These are phyloP conservation scores for Marchantia polymorpha DNA, from an alignment of 225 moss, liverwort and hornwort genomes.

Conservation along the genomic window DNA sequence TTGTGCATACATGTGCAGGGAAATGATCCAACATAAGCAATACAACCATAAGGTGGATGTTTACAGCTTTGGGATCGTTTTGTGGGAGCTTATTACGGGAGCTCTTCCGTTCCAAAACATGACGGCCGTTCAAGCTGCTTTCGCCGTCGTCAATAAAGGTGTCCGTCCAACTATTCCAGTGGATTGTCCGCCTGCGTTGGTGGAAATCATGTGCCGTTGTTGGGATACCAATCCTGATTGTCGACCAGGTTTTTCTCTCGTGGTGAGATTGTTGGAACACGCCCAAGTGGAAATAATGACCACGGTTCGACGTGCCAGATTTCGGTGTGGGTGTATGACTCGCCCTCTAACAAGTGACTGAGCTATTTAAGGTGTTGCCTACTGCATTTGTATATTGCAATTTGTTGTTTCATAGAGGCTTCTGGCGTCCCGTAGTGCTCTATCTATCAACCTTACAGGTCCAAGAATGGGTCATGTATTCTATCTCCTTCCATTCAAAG, in stretches of 20 bases:
- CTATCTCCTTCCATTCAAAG: constrained; percentile 32
- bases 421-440: constrained; percentile 43
- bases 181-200: constrained; percentile 74
- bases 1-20: constrained; percentile 57
- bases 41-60: constrained; percentile 99
- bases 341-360: constrained; percentile 87
- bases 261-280: constrained; percentile 91
- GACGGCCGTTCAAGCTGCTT: constrained; percentile 99
- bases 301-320: constrained; percentile 91
- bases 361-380: constrained; percentile 31
- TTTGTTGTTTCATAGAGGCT: constrained; percentile 60
- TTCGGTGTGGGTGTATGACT: constrained; percentile 93
- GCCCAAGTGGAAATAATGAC: constrained; percentile 85
- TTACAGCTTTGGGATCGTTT: constrained; percentile 98
- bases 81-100: constrained; percentile 99
- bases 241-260: constrained; percentile 80
- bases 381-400: constrained; percentile 68
- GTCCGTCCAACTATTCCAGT: constrained; percentile 76
- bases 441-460: constrained; percentile 38
- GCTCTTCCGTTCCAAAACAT: constrained; percentile 91
- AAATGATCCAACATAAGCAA: constrained; percentile 97
- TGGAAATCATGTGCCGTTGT: constrained; percentile 95
- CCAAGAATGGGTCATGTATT: constrained; percentile 32
- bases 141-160: constrained; percentile 96
- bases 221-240: constrained; percentile 95